Base-by-base conservation (phyloP, 148 eudicot genomes). In the Fagopyrum esculentum region DNA sequence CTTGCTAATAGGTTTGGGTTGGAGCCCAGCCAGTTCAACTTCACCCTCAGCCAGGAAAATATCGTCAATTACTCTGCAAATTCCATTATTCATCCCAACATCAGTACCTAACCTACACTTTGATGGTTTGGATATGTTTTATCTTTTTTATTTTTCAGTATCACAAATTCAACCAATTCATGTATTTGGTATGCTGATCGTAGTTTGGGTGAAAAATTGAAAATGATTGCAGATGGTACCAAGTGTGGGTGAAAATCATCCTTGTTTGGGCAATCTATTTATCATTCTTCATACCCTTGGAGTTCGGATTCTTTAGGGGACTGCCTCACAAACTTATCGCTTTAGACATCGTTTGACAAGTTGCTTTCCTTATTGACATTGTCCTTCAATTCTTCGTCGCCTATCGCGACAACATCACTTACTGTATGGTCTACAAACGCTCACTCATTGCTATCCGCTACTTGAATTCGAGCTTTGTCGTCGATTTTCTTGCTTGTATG, bases 241-340 rank as follows among this genome's bases (percentile, higher is more conserved):
- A 72, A 44, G 73, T 82, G 59, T 95, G 99, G 99, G 87, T 85
- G 40, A 87, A 71, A 46, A 45, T 95, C 78, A 95, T 95, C 73
- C 73, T 90, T 45, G 9, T 86, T 44, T 71, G 73, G 73, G 51
- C 73, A 46, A 52, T 71, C 52, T 71, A 71, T 54, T 71, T 54
- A n/a, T 71, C 73, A 5, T 71, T 71, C 35, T 71, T 92, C 78
- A 92, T 98, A 43, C 99, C 99, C 30, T 73, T 95, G 88, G 99
- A 95, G 90, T 95, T 92, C 26, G 99, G 91, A 30, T 95, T 95
- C 86, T 95, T 89, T 79, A 82, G 94, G 19, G 99, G 99, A 70
- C 84, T 95, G 56, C 99, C 97, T 0, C 61, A 77, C 75, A 87
- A 86, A 46, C 84, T 92, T 63, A 89, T 92, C 79, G 15, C 90